Conservation (phyloP, 768 basidiomycete species). For the Tulasnella calospora region DNA sequence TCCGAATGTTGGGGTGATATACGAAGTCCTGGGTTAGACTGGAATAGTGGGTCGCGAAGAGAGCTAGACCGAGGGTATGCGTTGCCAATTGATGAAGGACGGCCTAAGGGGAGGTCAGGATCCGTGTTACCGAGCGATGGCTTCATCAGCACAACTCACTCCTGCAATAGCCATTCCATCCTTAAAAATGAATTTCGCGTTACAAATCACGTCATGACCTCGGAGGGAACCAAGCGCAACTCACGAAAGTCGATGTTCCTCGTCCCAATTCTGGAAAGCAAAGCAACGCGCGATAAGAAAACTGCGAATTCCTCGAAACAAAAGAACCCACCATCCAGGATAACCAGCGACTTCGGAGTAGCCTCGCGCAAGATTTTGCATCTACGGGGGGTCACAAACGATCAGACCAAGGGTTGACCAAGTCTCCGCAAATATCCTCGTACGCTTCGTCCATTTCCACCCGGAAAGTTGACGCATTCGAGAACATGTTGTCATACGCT, state of each 20-base stretch:
- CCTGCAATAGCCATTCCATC: constrained; percentile 99
- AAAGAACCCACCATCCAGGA: constrained; percentile 71
- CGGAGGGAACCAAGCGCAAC: constrained; percentile 30
- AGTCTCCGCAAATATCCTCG: constrained; percentile 20
- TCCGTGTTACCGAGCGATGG: neutral
- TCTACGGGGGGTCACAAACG: constrained; percentile 39
- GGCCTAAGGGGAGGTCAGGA: constrained; percentile 46
- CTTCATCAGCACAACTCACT: constrained; percentile 42
- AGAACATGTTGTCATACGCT: constrained; percentile 96
- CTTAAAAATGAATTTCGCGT: constrained; percentile 39
- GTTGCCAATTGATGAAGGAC: constrained; percentile 94
- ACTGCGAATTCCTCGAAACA: neutral
- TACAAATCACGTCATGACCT: constrained; percentile 7
- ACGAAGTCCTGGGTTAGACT: constrained; percentile 90
- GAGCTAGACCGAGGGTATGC: constrained; percentile 81
- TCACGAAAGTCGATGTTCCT: constrained; percentile 89
- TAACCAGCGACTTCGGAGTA: constrained; percentile 89
- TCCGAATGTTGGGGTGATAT: constrained; percentile 86
- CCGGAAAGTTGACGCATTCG: constrained; percentile 92
- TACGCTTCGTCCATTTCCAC: constrained; percentile 98
- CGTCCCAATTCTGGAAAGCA: constrained; percentile 72
- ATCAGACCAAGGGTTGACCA: neutral
- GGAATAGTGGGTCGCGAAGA: constrained; percentile 98
- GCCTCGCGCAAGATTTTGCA: constrained; percentile 92
- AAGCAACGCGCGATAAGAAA: constrained; percentile 10